Conservation (phyloP, 2,329 filamentous ascomycete genomes). For the Claviceps cyperi region DNA sequence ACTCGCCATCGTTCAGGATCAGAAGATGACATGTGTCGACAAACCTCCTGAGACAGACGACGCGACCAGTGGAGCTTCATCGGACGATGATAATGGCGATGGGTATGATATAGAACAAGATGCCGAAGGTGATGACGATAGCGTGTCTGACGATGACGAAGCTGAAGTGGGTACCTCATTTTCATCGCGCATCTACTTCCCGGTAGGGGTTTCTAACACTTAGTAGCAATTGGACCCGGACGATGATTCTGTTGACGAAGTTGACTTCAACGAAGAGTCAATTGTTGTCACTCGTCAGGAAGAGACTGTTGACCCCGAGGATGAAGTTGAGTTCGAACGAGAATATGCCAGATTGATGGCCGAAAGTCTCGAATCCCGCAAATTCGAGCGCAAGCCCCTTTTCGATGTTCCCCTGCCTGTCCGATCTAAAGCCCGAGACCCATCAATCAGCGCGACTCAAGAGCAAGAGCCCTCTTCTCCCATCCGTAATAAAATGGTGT, state of each 20-base stretch:
- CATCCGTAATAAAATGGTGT: slow-evolving; percentile 62
- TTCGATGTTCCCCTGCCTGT: slow-evolving; percentile 98
- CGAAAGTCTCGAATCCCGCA: slow-evolving; percentile 87
- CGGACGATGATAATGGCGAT: slow-evolving; percentile 62
- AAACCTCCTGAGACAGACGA: slow-evolving; percentile 60
- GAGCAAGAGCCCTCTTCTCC: slow-evolving; percentile 12
- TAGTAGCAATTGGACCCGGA: slow-evolving; percentile 29
- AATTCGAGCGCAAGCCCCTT: slow-evolving; percentile 84
- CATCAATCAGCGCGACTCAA: slow-evolving; percentile 17
- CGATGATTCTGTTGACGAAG: slow-evolving; percentile 36
- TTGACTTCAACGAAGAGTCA: slow-evolving; percentile 67
- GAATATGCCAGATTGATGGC: slow-evolving; percentile 98
- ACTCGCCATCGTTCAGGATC: slow-evolving; percentile 78
- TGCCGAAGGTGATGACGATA: slow-evolving; percentile 45
- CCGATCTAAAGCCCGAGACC: slow-evolving; percentile 53
- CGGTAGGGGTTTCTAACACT: neutral
- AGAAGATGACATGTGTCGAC: slow-evolving; percentile 62
- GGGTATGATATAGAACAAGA: slow-evolving; percentile 50
- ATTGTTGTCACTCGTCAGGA: slow-evolving; percentile 87
- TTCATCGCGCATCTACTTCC: neutral
- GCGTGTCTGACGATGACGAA: slow-evolving; percentile 45
- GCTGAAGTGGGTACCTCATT: slow-evolving; percentile 30
- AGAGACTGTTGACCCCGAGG: slow-evolving; percentile 81
- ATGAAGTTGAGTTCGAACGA: slow-evolving; percentile 92
- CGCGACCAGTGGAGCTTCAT: slow-evolving; percentile 51